Conservation (phyloP, 2,329 filamentous ascomycete species). For the Microdochium paspali region DNA sequence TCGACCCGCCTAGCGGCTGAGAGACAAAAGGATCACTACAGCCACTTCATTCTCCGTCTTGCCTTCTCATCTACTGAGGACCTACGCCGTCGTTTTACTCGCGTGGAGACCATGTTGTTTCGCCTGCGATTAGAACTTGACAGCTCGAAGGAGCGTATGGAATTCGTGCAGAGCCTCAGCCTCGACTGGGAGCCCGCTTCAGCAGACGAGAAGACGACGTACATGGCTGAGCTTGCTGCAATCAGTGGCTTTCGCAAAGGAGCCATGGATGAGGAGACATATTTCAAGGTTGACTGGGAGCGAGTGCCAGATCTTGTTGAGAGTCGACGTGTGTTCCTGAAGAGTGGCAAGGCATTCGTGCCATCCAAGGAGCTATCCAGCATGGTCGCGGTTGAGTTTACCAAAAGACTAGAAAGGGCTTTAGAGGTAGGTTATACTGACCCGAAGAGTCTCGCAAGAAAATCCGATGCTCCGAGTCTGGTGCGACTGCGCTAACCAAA, state of each 20-base stretch:
- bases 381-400: constrained; percentile 85
- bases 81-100: constrained; percentile 72
- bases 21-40: constrained; percentile 92
- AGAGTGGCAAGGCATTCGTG: constrained; percentile 80
- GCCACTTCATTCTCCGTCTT: constrained; percentile 89
- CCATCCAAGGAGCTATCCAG: constrained; percentile 78
- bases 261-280: constrained; percentile 65
- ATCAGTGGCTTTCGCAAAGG: constrained; percentile 26
- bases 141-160: constrained; percentile 59
- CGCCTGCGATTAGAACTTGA: constrained; percentile 72
- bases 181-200: constrained; percentile 78
- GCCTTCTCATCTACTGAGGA: constrained; percentile 92
- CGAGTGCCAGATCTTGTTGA: constrained; percentile 86
- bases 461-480: background rate
- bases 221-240: constrained; percentile 52
- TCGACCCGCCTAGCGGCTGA: constrained; percentile 53
- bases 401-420: constrained; percentile 65
- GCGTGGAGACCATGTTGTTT: constrained; percentile 86
- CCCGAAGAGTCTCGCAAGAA: constrained; percentile 2
- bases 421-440: constrained; percentile 56
- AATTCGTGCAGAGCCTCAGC: constrained; percentile 68
- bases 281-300: constrained; percentile 97
- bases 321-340: constrained; percentile 64
- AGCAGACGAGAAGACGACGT: constrained; percentile 64
- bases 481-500: constrained; percentile 2